Evolutionary conservation across 116 monocot genomes (phyloP).

Genomic region (Thalassia testudinum): DNA sequence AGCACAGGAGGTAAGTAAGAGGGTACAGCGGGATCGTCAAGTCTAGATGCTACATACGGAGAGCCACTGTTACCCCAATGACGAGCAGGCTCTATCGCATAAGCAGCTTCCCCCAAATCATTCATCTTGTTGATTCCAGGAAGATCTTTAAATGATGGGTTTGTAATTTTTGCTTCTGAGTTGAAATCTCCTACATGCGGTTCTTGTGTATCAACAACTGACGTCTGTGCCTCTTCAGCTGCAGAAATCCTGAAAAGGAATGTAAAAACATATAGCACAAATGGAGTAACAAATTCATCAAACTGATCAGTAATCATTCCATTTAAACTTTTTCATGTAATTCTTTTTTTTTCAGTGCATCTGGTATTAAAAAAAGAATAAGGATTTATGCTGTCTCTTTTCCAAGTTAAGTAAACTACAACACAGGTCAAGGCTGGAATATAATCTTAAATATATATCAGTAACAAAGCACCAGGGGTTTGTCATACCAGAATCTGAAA

Average conservation of each 20-base stretch:
- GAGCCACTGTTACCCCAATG: slow-evolving; percentile 32
- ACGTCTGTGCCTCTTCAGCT: slow-evolving; percentile 17
- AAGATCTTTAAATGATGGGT: slow-evolving; percentile 31
- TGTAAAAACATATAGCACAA: too few relatives aligned
- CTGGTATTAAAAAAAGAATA: too few relatives aligned
- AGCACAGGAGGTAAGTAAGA: slow-evolving; percentile 77
- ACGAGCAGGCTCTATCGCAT: slow-evolving; percentile 25
- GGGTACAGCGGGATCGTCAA: slow-evolving; percentile 39
- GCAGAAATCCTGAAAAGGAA: background rate
- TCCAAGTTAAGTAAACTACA: too few relatives aligned
- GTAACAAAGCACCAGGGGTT: too few relatives aligned
- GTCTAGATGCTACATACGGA: slow-evolving; percentile 31
- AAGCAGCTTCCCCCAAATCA: slow-evolving; percentile 22
- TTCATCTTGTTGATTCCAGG: slow-evolving; percentile 5
- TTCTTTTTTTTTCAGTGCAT: too few relatives aligned
- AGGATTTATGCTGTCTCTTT: too few relatives aligned
- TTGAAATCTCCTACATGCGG: slow-evolving; percentile 24
- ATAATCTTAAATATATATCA: too few relatives aligned
- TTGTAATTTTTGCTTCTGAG: slow-evolving; percentile 22
- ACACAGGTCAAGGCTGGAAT: too few relatives aligned
- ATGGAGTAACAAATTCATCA: too few relatives aligned
- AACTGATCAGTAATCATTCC: too few relatives aligned
- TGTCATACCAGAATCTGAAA: too few relatives aligned
- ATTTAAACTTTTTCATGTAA: too few relatives aligned
- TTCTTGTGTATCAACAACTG: slow-evolving; percentile 20